Evolutionary conservation across 2,329 filamentous ascomycete species (phyloP), one percentile per base, ranked within the genome.

Genomic region (Raffaelea albimanens): DNA sequence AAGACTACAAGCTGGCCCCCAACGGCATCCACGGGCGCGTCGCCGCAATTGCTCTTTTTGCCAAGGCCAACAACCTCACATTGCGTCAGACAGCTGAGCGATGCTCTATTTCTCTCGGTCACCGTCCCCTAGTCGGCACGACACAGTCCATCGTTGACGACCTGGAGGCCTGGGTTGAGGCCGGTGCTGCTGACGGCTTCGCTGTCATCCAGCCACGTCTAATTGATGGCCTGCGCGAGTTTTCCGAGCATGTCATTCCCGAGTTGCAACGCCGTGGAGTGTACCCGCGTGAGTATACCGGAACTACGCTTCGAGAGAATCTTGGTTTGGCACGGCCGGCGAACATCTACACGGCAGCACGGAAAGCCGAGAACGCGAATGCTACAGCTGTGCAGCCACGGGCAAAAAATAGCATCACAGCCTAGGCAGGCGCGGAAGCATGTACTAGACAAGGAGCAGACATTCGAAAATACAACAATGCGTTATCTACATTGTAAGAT

Each of bases 11-110:
- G 22, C 20, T 43, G 11, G 9, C 18, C 19, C 9, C 16, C 10
- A 40, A 25, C 11, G 40, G 40, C 16, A 34, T 31, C n/a, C 23
- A 40, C 16, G 46, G 46, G 3, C 40, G 46, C 22, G 42, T 42
- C 9, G 46, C 41, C 18, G 46, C 46, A 14, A 48, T 48, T 8
- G 46, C 46, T 7, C 44, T 41, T 2, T 45, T 44, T 40, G 46
- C 46, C 3, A 21, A 22, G 16, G 41, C 46, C 3, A 48, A 48
- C 25, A 11, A 23, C 4, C 41, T 48, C 10, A 40, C 41, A 10
- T 23, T 48, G n/a, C 46, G 46, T 16, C 46, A 48, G 36, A 48
- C 46, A 3, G 46, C 46, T n/a, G 46, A 48, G 36, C 46, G 46
- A 41, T 29, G 20, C 38, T 48, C 46, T n/a, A 29, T 48, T 22